Evolutionary conservation across 768 basidiomycete genomes (phyloP).

Genomic region (Mrakia blollopis): DNA sequence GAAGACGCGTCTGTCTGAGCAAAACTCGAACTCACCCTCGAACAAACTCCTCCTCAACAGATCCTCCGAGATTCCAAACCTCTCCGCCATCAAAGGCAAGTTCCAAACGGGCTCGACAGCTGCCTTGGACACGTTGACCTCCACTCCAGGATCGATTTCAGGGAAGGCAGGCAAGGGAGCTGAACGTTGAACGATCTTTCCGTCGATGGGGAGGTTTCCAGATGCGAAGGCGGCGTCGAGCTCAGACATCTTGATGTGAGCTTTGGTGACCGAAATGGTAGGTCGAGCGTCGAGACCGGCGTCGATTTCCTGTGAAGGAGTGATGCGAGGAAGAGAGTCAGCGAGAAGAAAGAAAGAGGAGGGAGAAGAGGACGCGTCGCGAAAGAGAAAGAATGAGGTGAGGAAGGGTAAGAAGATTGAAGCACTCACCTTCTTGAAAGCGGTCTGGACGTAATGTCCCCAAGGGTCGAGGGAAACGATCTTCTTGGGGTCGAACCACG

Average conservation of each 20-base stretch:
- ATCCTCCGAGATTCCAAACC: conserved; percentile 86
- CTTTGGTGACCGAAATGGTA: conserved; percentile 83
- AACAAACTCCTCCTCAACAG: conserved; percentile 85
- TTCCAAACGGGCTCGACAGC: conserved; percentile 97
- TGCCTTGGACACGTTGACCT: conserved; percentile 83
- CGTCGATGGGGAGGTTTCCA: conserved; percentile 72
- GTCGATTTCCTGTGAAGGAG: conserved; percentile 39
- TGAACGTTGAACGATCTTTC: conserved; percentile 72
- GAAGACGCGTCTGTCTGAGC: not conserved
- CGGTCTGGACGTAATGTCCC: conserved; percentile 69
- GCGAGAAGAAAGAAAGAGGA: not conserved
- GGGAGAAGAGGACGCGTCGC: not conserved
- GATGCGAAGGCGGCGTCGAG: conserved; percentile 72
- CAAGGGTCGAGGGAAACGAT: conserved; percentile 92
- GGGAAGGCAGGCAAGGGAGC: conserved; percentile 46
- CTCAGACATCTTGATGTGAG: conserved; percentile 87
- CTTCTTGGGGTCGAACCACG: conserved; percentile 70
- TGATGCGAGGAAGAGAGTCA: conserved; percentile 2
- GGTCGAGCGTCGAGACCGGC: conserved; percentile 77
- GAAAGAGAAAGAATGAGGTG: too few species aligned
- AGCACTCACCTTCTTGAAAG: conserved; percentile 38
- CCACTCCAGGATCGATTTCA: conserved; percentile 62
- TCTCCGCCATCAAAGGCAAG: conserved; percentile 82
- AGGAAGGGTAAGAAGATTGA: too few species aligned
- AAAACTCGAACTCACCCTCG: conserved; percentile 51